phyloP scores from a whole-genome alignment of 2,329 filamentous ascomycete genomes.

The Alternaria panax region DNA sequence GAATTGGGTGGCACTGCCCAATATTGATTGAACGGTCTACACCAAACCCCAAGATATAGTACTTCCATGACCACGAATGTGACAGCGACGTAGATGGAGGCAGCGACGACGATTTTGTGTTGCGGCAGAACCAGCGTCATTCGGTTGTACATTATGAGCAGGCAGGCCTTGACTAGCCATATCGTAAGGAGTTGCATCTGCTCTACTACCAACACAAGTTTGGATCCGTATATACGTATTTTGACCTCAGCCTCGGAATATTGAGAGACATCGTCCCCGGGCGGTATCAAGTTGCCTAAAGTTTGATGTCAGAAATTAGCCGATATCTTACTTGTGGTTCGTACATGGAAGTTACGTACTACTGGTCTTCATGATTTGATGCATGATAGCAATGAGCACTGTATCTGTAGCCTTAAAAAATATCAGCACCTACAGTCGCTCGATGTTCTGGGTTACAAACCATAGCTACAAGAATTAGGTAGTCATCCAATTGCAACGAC shows the following conservation, averaged over 20 bases:
- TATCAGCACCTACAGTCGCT: constrained; percentile 9
- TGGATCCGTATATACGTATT: constrained; percentile 60
- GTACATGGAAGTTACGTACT: constrained; percentile 15
- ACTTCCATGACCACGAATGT: constrained; percentile 59
- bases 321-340: not conserved
- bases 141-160: constrained; percentile 62
- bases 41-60: constrained; percentile 63
- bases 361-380: constrained; percentile 40
- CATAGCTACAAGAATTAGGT: constrained; percentile 46
- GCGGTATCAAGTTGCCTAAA: constrained; percentile 43
- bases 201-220: constrained; percentile 62
- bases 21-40: constrained; percentile 61
- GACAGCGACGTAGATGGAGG: constrained; percentile 55
- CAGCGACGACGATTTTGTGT: constrained; percentile 50
- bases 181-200: constrained; percentile 60
- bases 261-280: constrained; percentile 38
- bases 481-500: constrained; percentile 46
- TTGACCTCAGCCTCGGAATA: constrained; percentile 50
- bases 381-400: constrained; percentile 43
- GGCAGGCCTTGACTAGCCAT: constrained; percentile 62
- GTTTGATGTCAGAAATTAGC: not conserved
- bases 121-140: constrained; percentile 52
- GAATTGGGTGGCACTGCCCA: constrained; percentile 58
- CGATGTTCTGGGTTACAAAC: constrained; percentile 21
- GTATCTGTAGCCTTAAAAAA: constrained; percentile 40